Evolutionary conservation across 1,284 basidiomycete genomes (phyloP).

Genomic region (Pseudozyma pruni): DNA sequence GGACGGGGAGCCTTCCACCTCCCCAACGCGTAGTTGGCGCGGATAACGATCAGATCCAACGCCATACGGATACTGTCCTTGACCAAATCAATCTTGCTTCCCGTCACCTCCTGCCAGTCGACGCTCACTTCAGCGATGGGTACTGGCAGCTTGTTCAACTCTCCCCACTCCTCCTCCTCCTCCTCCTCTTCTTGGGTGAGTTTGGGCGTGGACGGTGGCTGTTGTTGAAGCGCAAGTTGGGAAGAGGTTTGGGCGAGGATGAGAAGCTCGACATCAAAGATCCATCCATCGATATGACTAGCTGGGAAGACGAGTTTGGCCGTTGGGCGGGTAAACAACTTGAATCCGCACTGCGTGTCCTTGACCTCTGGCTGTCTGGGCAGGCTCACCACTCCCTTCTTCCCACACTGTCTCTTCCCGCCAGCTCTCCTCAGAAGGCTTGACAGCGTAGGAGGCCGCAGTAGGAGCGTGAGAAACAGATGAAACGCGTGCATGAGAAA

Average conservation of each 20-base stretch:
- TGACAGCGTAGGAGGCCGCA: conserved; percentile 52
- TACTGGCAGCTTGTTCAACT: conserved; percentile 72
- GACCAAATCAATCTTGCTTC: conserved; percentile 87
- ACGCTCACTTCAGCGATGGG: conserved; percentile 86
- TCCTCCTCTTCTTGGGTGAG: no score
- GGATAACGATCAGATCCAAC: conserved; percentile 82
- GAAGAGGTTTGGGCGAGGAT: conserved; percentile 74
- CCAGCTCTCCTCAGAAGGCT: conserved; percentile 2
- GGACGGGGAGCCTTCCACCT: conserved; percentile 68
- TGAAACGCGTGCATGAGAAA: conserved; percentile 92
- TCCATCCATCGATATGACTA: conserved; percentile 74
- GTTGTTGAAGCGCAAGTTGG: conserved; percentile 10
- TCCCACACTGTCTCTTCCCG: neutral
- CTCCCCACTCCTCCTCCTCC: conserved; percentile 4
- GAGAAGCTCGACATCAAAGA: conserved; percentile 94
- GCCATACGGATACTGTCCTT: conserved; percentile 88
- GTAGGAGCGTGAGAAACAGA: conserved; percentile 65
- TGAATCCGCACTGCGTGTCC: conserved; percentile 97
- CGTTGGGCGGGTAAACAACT: conserved; percentile 79
- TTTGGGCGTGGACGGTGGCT: neutral
- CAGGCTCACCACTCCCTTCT: neutral
- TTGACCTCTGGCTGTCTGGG: conserved; percentile 80
- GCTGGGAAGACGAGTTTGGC: conserved; percentile 81
- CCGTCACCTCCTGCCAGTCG: conserved; percentile 89
- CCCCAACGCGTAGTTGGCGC: conserved; percentile 83